A percentile compares a stretch with the other conserved stretches of the same genome.
These are phyloP conservation scores for Dothidotthia symphoricarpi DNA, from an alignment of 2,329 filamentous ascomycete species.

Conservation along the genomic window DNA sequence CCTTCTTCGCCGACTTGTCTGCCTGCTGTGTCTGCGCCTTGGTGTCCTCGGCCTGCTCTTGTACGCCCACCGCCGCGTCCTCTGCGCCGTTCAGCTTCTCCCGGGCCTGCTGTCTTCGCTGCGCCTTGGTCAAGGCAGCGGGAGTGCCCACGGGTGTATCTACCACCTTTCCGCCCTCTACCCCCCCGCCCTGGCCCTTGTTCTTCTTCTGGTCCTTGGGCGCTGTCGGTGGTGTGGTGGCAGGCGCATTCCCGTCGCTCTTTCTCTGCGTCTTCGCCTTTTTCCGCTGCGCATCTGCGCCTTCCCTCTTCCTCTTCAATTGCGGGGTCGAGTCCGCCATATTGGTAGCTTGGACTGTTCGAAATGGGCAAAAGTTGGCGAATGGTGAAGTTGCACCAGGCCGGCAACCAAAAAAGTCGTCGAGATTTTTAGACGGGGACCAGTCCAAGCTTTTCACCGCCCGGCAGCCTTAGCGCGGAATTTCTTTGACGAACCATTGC, in stretches of 20 bases:
- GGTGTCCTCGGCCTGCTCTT: neutral
- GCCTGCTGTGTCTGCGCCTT: slow-evolving; percentile 6
- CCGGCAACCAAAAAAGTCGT: slow-evolving; percentile 1
- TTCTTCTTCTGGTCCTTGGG: slow-evolving; percentile 12
- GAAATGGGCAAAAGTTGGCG: neutral
- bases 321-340: slow-evolving; percentile 31
- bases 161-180: slow-evolving; percentile 3
- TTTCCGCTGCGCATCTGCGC: slow-evolving; percentile 27
- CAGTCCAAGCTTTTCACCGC: slow-evolving; percentile 37
- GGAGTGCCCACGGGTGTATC: neutral
- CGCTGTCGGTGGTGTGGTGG: slow-evolving; percentile 9
- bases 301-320: slow-evolving; percentile 35
- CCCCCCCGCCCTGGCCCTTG: slow-evolving; percentile 1
- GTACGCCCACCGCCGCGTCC: neutral
- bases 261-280: slow-evolving; percentile 31
- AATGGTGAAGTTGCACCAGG: neutral
- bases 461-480: slow-evolving; percentile 31
- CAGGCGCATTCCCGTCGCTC: slow-evolving; percentile 17
- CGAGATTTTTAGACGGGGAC: slow-evolving; percentile 23
- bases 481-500: slow-evolving; percentile 39
- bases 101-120: slow-evolving; percentile 4
- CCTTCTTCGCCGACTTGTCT: slow-evolving; percentile 13
- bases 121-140: slow-evolving; percentile 4
- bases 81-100: slow-evolving; percentile 1
- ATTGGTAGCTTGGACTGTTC: neutral